These are phyloP conservation scores for Fusarium sp. DNA, from an alignment of 2,329 filamentous ascomycete species.

Conservation along the genomic window DNA sequence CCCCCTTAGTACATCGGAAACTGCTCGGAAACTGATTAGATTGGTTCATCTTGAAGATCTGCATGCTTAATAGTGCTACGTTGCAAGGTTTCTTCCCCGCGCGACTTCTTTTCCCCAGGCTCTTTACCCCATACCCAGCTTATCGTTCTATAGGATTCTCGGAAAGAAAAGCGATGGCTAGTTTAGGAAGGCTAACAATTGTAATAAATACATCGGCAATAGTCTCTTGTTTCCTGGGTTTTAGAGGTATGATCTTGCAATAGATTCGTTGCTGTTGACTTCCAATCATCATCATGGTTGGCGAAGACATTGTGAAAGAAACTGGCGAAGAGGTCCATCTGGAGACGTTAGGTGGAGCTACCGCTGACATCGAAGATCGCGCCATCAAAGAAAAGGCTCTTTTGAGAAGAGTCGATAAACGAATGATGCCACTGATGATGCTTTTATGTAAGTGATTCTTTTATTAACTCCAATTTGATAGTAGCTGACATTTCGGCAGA, in stretches of 20 bases:
- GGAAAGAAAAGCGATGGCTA: neutral
- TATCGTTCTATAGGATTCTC: neutral
- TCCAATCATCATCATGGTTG: neutral
- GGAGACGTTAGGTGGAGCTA: neutral
- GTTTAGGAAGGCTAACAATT: neutral
- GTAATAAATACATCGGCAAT: neutral
- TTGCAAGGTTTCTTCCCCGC: slow-evolving; percentile 12
- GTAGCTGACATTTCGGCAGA: neutral
- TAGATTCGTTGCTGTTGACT: no score
- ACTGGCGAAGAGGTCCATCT: neutral
- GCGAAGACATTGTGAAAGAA: slow-evolving; percentile 5
- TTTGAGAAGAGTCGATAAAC: slow-evolving; percentile 6
- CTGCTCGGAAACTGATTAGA: neutral
- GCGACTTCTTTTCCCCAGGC: slow-evolving; percentile 2
- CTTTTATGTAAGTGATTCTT: neutral
- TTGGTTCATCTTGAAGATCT: neutral
- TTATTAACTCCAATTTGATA: fast-evolving
- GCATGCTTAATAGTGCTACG: neutral
- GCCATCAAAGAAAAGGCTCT: neutral
- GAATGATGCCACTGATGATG: slow-evolving; percentile 27
- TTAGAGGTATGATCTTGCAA: no score
- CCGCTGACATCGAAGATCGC: neutral
- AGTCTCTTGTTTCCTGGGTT: fast-evolving
- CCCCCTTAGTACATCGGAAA: neutral
- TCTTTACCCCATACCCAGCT: neutral